A percentile compares a stretch with the other conserved stretches of the same genome.
These are phyloP conservation scores for Ascochyta koolunga DNA, from an alignment of 2,329 filamentous ascomycete genomes.

Conservation along the genomic window DNA sequence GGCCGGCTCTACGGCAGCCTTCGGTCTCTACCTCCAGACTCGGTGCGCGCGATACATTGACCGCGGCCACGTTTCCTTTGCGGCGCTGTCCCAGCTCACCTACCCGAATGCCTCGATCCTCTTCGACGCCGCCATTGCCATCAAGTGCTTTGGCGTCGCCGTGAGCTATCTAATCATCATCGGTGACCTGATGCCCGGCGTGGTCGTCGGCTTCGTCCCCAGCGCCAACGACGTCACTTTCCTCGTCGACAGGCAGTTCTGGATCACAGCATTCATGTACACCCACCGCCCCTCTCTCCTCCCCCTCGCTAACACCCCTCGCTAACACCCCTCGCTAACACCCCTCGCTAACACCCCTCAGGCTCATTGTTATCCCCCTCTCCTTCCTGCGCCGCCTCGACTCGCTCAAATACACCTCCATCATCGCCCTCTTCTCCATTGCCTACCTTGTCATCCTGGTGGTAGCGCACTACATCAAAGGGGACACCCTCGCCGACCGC, in stretches of 20 bases:
- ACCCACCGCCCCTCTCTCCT: slow-evolving; percentile 20
- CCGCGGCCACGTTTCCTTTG: slow-evolving; percentile 86
- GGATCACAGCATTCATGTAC: slow-evolving; percentile 96
- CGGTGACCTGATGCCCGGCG: slow-evolving; percentile 95
- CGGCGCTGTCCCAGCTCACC: slow-evolving; percentile 94
- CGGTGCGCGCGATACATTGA: slow-evolving; percentile 93
- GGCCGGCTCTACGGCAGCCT: slow-evolving; percentile 86
- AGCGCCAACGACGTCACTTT: slow-evolving; percentile 70
- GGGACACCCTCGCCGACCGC: slow-evolving; percentile 75
- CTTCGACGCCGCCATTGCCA: slow-evolving; percentile 93
- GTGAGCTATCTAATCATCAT: slow-evolving; percentile 99
- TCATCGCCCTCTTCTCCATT: slow-evolving; percentile 90
- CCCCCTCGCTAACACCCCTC: slow-evolving; percentile 19
- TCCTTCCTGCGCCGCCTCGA: slow-evolving; percentile 91
- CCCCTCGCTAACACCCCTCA: slow-evolving; percentile 43
- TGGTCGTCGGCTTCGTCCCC: slow-evolving; percentile 79
- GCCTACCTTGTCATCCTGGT: slow-evolving; percentile 92
- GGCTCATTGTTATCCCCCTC: slow-evolving; percentile 89
- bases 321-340: slow-evolving; percentile 28
- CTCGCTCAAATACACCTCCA: slow-evolving; percentile 95
- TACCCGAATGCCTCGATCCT: slow-evolving; percentile 95
- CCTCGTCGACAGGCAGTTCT: slow-evolving; percentile 89
- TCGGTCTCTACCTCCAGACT: slow-evolving; percentile 93
- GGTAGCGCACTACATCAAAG: slow-evolving; percentile 83
- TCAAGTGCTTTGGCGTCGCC: slow-evolving; percentile 97